Percentiles rank a stretch among this genome's conserved stretches.
Conservation (phyloP, 2,329 filamentous ascomycete genomes). For the Penicillium sp. region DNA sequence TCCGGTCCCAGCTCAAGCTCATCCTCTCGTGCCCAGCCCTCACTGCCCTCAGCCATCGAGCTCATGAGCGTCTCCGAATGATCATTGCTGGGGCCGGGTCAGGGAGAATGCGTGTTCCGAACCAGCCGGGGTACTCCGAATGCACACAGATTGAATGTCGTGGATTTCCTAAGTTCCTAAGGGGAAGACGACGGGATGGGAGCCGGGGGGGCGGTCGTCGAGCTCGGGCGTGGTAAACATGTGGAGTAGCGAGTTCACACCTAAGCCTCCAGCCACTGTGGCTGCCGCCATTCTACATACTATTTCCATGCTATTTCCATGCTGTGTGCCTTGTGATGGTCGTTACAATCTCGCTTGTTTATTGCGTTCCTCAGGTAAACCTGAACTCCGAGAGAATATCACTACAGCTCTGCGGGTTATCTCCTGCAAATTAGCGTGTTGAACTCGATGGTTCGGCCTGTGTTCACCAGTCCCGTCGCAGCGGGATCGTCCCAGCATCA, state of each 20-base stretch:
- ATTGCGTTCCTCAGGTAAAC: no score
- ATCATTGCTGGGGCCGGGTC: constrained; percentile 50
- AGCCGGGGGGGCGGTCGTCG: constrained; percentile 3
- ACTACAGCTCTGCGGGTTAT: no score
- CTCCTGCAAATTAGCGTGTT: no score
- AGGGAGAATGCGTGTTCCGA: constrained; percentile 5
- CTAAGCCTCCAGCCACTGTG: constrained; percentile 10
- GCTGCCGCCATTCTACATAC: neutral
- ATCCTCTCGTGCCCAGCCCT: constrained; percentile 59
- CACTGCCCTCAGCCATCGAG: constrained; percentile 62
- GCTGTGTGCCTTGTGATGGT: no score
- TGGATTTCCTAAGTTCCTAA: no score
- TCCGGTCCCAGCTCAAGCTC: constrained; percentile 48
- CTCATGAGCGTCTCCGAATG: constrained; percentile 61
- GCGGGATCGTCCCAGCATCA: no score
- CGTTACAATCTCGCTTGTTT: no score
- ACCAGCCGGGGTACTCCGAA: no score
- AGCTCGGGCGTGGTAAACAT: constrained; percentile 17
- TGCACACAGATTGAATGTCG: no score
- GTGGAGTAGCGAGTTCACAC: constrained; percentile 9
- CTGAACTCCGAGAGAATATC: no score
- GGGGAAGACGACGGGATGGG: no score
- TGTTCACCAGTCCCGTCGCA: no score
- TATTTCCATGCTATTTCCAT: neutral
- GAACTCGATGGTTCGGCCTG: neutral